phyloP scores from a whole-genome alignment of 352 stramenopile species.

The Pythium sp. region DNA sequence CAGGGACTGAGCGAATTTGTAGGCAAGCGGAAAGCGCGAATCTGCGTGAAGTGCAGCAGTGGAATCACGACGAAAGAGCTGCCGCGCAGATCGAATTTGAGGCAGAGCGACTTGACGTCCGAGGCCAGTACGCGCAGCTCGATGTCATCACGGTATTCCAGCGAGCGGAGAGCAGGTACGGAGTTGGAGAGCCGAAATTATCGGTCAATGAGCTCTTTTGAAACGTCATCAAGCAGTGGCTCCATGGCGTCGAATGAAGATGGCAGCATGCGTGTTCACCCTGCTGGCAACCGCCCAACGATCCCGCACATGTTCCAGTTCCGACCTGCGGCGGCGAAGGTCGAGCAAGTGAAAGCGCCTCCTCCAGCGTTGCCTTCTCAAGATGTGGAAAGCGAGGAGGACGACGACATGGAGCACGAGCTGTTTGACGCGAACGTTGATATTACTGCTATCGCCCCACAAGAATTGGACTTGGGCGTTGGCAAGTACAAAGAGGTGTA shows the following conservation, averaged over 20 bases:
- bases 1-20: conserved; percentile 41
- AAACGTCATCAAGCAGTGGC: conserved; percentile 16
- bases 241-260: conserved; percentile 33
- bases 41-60: conserved; percentile 77
- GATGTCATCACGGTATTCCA: conserved; percentile 12
- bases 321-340: conserved; percentile 37
- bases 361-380: conserved; percentile 14
- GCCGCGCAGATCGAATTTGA: conserved; percentile 40
- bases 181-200: conserved; percentile 19
- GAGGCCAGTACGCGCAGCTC: conserved; percentile 25
- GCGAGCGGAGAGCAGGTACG: conserved; percentile 10
- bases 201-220: conserved; percentile 28
- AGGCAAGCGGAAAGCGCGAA: conserved; percentile 70
- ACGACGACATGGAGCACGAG: conserved; percentile 27
- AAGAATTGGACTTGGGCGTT: conserved; percentile 46
- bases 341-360: conserved; percentile 5
- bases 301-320: conserved; percentile 72
- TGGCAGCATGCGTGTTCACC: conserved; percentile 22
- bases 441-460: conserved; percentile 19
- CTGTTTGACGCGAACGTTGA: conserved; percentile 22
- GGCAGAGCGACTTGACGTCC: conserved; percentile 27
- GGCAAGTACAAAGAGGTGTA: conserved; percentile 53
- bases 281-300: conserved; percentile 23
- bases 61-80: conserved; percentile 53
- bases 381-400: conserved; percentile 22